Base-by-base conservation (phyloP, 2,329 filamentous ascomycete genomes). In the Aspergillus quadrilineatus region DNA sequence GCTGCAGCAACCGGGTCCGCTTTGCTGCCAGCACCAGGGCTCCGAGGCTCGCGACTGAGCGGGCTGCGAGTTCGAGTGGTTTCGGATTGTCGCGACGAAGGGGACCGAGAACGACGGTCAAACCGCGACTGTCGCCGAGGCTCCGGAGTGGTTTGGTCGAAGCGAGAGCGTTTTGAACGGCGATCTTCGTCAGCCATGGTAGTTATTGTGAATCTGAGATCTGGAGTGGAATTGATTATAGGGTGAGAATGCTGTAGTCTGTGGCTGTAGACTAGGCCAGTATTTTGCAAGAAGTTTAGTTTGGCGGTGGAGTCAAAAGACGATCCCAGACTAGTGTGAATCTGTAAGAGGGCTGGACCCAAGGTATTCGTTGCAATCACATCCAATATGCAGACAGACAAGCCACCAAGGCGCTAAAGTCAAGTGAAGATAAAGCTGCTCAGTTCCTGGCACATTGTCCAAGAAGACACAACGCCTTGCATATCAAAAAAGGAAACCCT, bases 71-170 rank as follows among this genome's bases (percentile, higher is more conserved):
- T 91, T 71, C 93, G 87, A 64, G 82, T 79, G 45, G 84, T 77
- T 60, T 95, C 90, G 28, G 85, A 80, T 65, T 86, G 84, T 67
- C 85, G 82, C 57, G 77, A 75, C 28, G 85, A 83, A 22, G 92
- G 92, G 32, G 92, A 96, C 63, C 91, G 89, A 57, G 94, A 97
- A 67, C 94, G 89, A 67, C 92, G 86, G 76, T 97, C 93, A 75
- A 96, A 97, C 71, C 92, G 85, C 49, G 92, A 95, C 43, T 83
- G 70, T 65, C 86, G 82, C 68, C 87, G 88, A 56, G 89, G 85
- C 69, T 94, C 90, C 5, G 89, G 86, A 72, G 93, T 90, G 46
- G 87, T 94, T 75, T 95, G 90, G 72, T 97, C 93, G 76, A 97
- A 97, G 74, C 93, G 91, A 69, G 92, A 96, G 60, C 92, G 89